Base-by-base conservation (phyloP, 768 basidiomycete genomes). In the Russula sp. region DNA sequence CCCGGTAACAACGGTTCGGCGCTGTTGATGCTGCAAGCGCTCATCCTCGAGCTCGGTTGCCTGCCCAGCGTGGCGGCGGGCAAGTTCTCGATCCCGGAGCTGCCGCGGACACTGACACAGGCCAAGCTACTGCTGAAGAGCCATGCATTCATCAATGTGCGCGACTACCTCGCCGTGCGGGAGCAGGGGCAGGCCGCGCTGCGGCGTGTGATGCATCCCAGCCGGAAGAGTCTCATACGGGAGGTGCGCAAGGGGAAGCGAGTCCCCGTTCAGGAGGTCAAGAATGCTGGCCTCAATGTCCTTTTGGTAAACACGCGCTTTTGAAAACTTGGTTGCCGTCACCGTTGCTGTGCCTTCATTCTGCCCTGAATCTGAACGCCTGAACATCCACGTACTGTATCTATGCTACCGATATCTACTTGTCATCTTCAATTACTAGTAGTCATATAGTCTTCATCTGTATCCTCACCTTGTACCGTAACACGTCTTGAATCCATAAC, bases 41-140 rank as follows among this genome's bases (percentile, higher is more conserved):
- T 91, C 62, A 84, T 89, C 67, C 77, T 91, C 64, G 90, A 91
- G 74, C 78, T 91, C n/a, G 89, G 89, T 7, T 65, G 42, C 42
- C 52, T 49, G 9, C 66, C 48, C 47, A 44, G 16, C 50, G 55
- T 53, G 31, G 59, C 68, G 81, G 57, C 73, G 65, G 69, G 76
- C 76, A 16, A 77, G 44, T 66, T 66, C 78, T 0, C 76, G 75
- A 35, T 74, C 77, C 65, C 69, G 22, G 73, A 77, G 31, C 75
- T 89, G 3, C 89, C 89, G 2, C 71, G 72, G 35, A 81, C 86
- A 0, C 73, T 91, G 57, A 81, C 73, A n/a, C 78, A 86, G 7
- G 90, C 89, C n/a, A 85, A 82, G 66, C 80, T 81, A 14, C 75
- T 86, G 47, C 73, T 91, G 52, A 90, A 87, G 73, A 75, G 83